phyloP scores from a whole-genome alignment of 441 rosid genomes.

The Syzygium syzygioides region DNA sequence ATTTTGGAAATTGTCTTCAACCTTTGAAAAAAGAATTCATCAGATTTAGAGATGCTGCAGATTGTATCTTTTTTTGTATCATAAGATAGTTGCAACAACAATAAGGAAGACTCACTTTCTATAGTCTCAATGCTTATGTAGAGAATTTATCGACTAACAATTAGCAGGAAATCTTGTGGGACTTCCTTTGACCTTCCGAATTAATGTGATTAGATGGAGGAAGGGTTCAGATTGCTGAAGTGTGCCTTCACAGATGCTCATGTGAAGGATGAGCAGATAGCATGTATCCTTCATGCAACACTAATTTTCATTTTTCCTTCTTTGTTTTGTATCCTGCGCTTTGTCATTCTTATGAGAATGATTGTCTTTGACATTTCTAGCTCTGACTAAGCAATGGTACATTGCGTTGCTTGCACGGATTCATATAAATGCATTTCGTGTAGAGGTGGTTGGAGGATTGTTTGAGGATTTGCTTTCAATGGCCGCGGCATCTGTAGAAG shows the following conservation, averaged over 20 bases:
- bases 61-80: neutral
- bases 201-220: too few relatives aligned
- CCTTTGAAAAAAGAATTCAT: too few relatives aligned
- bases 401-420: slow-evolving; percentile 53
- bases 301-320: neutral
- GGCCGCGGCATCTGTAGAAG: slow-evolving; percentile 73
- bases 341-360: slow-evolving; percentile 4
- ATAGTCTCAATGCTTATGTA: neutral
- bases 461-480: slow-evolving; percentile 71
- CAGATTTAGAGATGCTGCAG: too few relatives aligned
- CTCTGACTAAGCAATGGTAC: slow-evolving; percentile 76
- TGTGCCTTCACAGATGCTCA: too few relatives aligned
- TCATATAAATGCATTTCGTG: slow-evolving; percentile 75
- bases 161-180: too few relatives aligned
- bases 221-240: too few relatives aligned
- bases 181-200: too few relatives aligned
- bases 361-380: slow-evolving; percentile 48
- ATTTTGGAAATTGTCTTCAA: too few relatives aligned
- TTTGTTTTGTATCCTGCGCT: slow-evolving; percentile 7
- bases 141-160: neutral
- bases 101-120: neutral
- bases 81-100: neutral
- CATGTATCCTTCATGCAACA: slow-evolving; percentile 43
- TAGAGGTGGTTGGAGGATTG: slow-evolving; percentile 60
- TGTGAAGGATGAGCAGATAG: too few relatives aligned